Evolutionary conservation across 306 rosid genomes (phyloP), one percentile per base, ranked within the genome.

Genomic region (Notholithocarpus densiflorus): DNA sequence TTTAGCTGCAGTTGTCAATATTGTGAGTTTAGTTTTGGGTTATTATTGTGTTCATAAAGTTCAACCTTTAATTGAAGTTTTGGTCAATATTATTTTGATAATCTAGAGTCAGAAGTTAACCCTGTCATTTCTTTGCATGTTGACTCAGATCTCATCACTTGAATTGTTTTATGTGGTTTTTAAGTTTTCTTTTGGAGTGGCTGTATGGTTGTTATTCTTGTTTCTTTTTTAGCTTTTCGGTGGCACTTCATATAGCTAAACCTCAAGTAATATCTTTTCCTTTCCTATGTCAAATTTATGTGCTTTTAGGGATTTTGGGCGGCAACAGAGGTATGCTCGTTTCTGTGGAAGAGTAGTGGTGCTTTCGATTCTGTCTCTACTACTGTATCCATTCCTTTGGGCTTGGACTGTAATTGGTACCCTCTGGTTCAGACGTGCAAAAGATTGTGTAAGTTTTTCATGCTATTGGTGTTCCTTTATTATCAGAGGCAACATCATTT

Each of bases 321-420:
- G 92, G 99, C 99, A 95, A 88, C 99, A 95, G 84, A 90, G 97
- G 77, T 86, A 91, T 86, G 99, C 97, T 86, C 98, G 98, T 71
- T 93, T 95, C 89, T 93, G 97, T 81, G 98, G 99, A 81, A 88
- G 99, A 86, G 80, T 95, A 71, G 97, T 83, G 61, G 98, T 95
- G 80, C 90, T 93, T 73, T 92, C 99, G 8, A 79, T 93, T 77
- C 94, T 95, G 73, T 87, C 86, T 37, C 75, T 95, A 79, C 88
- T 91, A 69, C 97, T 95, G 64, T 95, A 93, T 84, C 99, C 99
- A 62, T 93, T 93, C 86, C 97, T 95, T 68, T 95, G 98, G 98
- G 91, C 92, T 75, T 95, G 99, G 99, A 95, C 98, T 54, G 89
- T 90, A 37, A 83, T 90, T 74, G 99, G 99, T 81, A 91, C 97